Evolutionary conservation across 306 rosid genomes (phyloP).

Genomic region (Pterocarpus macrocarpus): DNA sequence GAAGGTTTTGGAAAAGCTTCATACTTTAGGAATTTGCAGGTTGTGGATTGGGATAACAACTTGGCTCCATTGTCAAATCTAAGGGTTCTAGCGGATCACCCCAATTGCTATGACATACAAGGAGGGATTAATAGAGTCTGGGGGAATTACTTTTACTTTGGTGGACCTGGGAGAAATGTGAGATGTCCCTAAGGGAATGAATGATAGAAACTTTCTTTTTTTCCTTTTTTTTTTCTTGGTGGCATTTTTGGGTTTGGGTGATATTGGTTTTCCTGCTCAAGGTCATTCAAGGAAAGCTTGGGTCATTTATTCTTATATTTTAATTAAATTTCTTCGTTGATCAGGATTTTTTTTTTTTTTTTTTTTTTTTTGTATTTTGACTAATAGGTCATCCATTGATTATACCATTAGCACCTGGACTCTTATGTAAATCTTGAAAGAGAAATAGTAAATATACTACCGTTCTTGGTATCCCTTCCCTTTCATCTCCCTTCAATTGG

Average conservation of each 20-base stretch:
- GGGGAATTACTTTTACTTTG: slow-evolving; percentile 96
- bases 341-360: slow-evolving; percentile 33
- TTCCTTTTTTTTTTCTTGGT: not conserved
- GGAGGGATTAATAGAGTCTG: slow-evolving; percentile 89
- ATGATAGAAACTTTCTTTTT: slow-evolving; percentile 26
- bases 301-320: slow-evolving; percentile 59
- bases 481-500: not conserved
- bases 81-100: slow-evolving; percentile 88
- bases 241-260: slow-evolving; percentile 67
- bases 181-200: slow-evolving; percentile 75
- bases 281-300: slow-evolving; percentile 61
- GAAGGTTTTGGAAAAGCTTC: slow-evolving; percentile 95
- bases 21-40: slow-evolving; percentile 81
- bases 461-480: slow-evolving; percentile 42
- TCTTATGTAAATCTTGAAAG: slow-evolving; percentile 67
- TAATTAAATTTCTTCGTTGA: slow-evolving; percentile 54
- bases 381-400: slow-evolving; percentile 70
- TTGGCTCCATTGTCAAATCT: slow-evolving; percentile 79
- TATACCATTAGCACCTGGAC: slow-evolving; percentile 56
- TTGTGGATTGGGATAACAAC: slow-evolving; percentile 94
- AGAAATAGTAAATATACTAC: slow-evolving; percentile 69
- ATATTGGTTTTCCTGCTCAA: slow-evolving; percentile 57
- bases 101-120: slow-evolving; percentile 92
- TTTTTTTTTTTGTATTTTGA: slow-evolving; percentile 22
- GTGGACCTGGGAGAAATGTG: slow-evolving; percentile 96